Evolutionary conservation across 306 rosid species (phyloP).

Genomic region (Quercus gilva): DNA sequence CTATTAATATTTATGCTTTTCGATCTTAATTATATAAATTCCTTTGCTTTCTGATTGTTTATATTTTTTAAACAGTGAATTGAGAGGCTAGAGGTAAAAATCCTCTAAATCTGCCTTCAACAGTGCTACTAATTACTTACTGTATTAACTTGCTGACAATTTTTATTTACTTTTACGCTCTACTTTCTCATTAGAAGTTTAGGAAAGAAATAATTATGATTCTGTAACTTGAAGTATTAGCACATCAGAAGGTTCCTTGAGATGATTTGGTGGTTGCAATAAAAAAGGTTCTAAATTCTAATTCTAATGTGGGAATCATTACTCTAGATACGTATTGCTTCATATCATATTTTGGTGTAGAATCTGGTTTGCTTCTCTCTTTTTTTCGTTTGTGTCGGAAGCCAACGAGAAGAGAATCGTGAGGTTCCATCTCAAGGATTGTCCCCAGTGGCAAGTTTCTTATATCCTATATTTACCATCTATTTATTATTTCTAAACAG

Average conservation of each 20-base stretch:
- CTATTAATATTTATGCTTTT: background rate
- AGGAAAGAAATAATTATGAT: background rate
- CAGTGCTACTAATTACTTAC: background rate
- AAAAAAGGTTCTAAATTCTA: background rate
- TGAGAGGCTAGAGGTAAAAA: background rate
- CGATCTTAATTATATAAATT: background rate
- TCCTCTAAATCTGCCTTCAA: too few species aligned
- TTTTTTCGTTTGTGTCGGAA: conserved; percentile 14
- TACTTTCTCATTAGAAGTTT: background rate
- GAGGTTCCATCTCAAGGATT: conserved; percentile 45
- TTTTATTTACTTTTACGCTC: background rate
- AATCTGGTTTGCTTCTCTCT: conserved; percentile 32
- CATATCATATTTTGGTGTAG: conserved; percentile 16
- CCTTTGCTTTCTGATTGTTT: background rate
- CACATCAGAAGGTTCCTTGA: background rate
- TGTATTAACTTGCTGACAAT: too few species aligned
- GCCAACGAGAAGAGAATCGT: conserved; percentile 59
- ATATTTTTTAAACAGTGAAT: background rate
- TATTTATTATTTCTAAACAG: background rate
- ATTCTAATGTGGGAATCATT: background rate
- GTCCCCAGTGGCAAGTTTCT: conserved; percentile 74
- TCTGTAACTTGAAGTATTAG: background rate
- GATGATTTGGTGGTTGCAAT: background rate
- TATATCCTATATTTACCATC: conserved; percentile 6
- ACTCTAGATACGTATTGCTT: background rate